These are phyloP conservation scores for Solanum bulbocastanum DNA, from an alignment of 257 asterid genomes.

Conservation along the genomic window DNA sequence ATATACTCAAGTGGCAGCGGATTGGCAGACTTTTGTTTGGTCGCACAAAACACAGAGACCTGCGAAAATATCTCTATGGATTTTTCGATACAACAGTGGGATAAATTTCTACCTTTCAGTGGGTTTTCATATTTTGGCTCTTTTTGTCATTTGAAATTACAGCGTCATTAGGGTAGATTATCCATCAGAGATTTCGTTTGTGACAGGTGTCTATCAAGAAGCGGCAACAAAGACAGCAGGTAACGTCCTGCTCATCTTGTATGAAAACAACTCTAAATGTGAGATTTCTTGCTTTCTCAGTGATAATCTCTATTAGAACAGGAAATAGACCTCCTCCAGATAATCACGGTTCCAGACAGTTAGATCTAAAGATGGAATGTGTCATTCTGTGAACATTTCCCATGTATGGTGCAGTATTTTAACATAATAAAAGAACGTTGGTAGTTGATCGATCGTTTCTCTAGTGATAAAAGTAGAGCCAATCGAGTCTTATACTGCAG, in stretches of 20 bases:
- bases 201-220: constrained; percentile 45
- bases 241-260: neutral
- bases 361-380: constrained; percentile 13
- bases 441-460: neutral
- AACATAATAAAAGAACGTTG: neutral
- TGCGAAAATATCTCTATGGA: constrained; percentile 68
- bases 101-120: constrained; percentile 21
- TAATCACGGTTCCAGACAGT: constrained; percentile 44
- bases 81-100: constrained; percentile 89
- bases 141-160: constrained; percentile 15
- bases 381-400: neutral
- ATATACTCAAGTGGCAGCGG: constrained; percentile 95
- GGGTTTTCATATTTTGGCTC: neutral
- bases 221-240: constrained; percentile 92
- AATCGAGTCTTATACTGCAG: neutral
- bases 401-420: neutral
- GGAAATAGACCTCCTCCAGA: constrained; percentile 73
- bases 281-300: neutral
- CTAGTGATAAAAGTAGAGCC: neutral
- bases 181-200: constrained; percentile 38
- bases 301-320: constrained; percentile 59
- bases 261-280: neutral
- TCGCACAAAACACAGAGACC: constrained; percentile 59
- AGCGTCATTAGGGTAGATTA: constrained; percentile 62
- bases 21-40: constrained; percentile 88